Conservation (phyloP, 2,329 filamentous ascomycete genomes). For the Alternaria triticina region DNA sequence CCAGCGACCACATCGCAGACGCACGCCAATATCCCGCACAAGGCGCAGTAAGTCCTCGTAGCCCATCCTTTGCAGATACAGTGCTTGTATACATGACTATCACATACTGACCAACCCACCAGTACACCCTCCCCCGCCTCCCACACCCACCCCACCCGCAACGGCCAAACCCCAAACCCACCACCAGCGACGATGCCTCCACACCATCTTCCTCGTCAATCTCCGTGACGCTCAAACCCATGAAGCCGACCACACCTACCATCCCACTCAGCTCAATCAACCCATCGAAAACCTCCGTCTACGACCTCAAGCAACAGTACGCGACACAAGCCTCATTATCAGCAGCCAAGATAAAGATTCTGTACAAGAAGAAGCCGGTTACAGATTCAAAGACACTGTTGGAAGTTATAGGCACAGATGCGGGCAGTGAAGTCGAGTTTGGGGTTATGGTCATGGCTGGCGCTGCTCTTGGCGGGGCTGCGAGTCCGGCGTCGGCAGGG, state of each 20-base stretch:
- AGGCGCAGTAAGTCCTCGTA: slow-evolving; percentile 67
- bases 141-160: slow-evolving; percentile 61
- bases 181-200: slow-evolving; percentile 48
- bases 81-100: too few species aligned
- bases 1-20: slow-evolving; percentile 90
- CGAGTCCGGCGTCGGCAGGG: slow-evolving; percentile 41
- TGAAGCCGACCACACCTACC: slow-evolving; percentile 68
- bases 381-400: slow-evolving; percentile 77
- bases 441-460: slow-evolving; percentile 85
- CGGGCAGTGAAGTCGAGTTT: slow-evolving; percentile 69
- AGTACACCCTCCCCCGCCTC: slow-evolving; percentile 78
- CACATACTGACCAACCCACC: slow-evolving; percentile 2
- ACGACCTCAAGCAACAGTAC: slow-evolving; percentile 77
- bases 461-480: slow-evolving; percentile 52
- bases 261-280: slow-evolving; percentile 68
- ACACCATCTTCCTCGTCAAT: slow-evolving; percentile 49
- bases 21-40: slow-evolving; percentile 77
- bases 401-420: slow-evolving; percentile 69
- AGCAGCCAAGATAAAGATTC: slow-evolving; percentile 77
- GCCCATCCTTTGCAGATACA: neutral
- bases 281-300: slow-evolving; percentile 72
- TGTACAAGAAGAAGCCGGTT: slow-evolving; percentile 87
- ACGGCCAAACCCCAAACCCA: slow-evolving; percentile 52
- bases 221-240: slow-evolving; percentile 72
- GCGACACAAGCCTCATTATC: slow-evolving; percentile 65